Base-by-base conservation (phyloP, 148 eudicot genomes). In the Nepenthes mirabilis region DNA sequence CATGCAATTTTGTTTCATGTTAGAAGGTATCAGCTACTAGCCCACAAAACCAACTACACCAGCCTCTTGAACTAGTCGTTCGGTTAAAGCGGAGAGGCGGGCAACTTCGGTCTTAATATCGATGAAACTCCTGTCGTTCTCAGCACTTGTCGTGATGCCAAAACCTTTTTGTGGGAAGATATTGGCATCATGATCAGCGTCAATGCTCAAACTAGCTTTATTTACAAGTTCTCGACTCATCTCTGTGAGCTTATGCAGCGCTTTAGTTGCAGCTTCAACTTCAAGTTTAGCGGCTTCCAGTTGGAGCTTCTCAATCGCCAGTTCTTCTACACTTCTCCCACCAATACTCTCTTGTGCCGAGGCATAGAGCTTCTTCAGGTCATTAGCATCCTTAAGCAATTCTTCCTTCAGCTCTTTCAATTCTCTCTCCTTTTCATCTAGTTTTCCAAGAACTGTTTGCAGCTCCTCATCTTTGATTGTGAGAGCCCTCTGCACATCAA, bases 281-380 rank as follows among this genome's bases (percentile, higher is more conserved):
- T 90, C 91, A 52, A 87, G 77, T 65, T 85, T 78, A 65, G 95
- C 85, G 48, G 83, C 93, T 74, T 87, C 95, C 57, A 91, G 60
- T 68, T 81, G 82, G 61, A 80, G 86, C 66, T 90, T 82, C 68
- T 90, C 95, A 36, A 74, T 78, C 35, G 81, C 75, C 68, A 82
- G 59, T 61, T 83, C 86, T 23, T 6, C 14, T 53, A 10, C 56
- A 53, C 48, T 53, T 4, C 13, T 67, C 53, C 66, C 86, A 14
- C 75, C 81, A 34, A 67, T 59, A 60, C 72, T 72, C 36, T 73
- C 90, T 33, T 66, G 77, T 33, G 76, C 75, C 65, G 74, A 60
- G 37, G 68, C 60, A 57, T 83, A 76, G 49, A 84, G 81, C 62
- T 73, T 72, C 73, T 68, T 75, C 62, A 86, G 60, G 33, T 70